Evolutionary conservation across 179 eudicot species (phyloP).

Genomic region (Corrigiola litoralis): DNA sequence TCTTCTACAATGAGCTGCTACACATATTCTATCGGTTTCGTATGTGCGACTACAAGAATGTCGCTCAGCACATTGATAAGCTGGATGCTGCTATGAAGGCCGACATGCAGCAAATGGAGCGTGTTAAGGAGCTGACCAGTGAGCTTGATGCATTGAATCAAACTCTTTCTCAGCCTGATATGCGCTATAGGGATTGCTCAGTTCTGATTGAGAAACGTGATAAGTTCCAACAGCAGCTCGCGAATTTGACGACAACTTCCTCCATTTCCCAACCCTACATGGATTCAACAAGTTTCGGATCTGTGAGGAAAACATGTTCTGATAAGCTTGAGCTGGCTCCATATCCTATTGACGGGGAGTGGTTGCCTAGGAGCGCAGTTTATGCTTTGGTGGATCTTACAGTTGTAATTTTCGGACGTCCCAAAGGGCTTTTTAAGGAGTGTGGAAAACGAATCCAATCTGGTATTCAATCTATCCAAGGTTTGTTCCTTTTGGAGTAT

Average conservation of each 20-base stretch:
- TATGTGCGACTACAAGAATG: constrained; percentile 84
- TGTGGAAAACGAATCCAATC: constrained; percentile 81
- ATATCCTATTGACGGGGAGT: constrained; percentile 91
- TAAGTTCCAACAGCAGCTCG: constrained; percentile 63
- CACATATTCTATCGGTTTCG: constrained; percentile 89
- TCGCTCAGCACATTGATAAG: constrained; percentile 74
- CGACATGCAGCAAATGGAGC: constrained; percentile 59
- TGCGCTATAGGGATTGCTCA: constrained; percentile 50
- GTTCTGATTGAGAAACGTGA: constrained; percentile 49
- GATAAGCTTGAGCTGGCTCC: constrained; percentile 90
- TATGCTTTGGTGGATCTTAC: constrained; percentile 90
- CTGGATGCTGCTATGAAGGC: constrained; percentile 87
- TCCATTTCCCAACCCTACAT: constrained; percentile 33
- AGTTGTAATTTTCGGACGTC: constrained; percentile 77
- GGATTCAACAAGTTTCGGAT: constrained; percentile 59
- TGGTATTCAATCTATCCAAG: constrained; percentile 71
- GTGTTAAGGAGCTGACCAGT: constrained; percentile 45
- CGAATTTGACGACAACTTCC: constrained; percentile 32
- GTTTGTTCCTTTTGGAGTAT: constrained; percentile 30
- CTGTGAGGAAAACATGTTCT: constrained; percentile 49
- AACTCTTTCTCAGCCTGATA: constrained; percentile 50
- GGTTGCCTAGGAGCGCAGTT: constrained; percentile 93
- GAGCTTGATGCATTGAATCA: constrained; percentile 57
- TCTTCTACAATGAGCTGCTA: constrained; percentile 79
- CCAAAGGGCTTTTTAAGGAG: constrained; percentile 91